phyloP scores from a whole-genome alignment of 148 eudicot genomes.

The Fagopyrum tataricum region DNA sequence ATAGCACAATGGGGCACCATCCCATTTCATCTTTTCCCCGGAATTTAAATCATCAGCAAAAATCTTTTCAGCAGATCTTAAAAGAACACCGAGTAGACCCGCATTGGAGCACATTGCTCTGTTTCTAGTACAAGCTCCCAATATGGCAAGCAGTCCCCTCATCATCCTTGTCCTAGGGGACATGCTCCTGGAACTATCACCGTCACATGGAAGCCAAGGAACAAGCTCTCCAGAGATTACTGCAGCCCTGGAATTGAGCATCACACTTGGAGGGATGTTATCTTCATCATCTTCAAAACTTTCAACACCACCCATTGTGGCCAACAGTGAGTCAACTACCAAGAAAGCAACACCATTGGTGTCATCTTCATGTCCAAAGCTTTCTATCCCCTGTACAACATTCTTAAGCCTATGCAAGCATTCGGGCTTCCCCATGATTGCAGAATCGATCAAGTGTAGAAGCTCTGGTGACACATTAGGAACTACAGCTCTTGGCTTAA shows the following conservation, averaged over 20 bases:
- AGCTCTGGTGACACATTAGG: slow-evolving; percentile 93
- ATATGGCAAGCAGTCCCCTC: slow-evolving; percentile 86
- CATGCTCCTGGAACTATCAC: slow-evolving; percentile 63
- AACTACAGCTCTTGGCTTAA: slow-evolving; percentile 52
- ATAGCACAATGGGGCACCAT: slow-evolving; percentile 81
- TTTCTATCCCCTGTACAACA: slow-evolving; percentile 66
- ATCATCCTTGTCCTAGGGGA: slow-evolving; percentile 96
- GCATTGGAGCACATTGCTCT: slow-evolving; percentile 96
- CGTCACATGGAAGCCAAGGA: slow-evolving; percentile 78
- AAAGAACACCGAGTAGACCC: slow-evolving; percentile 79
- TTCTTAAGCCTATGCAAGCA: slow-evolving; percentile 82
- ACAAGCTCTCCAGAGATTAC: slow-evolving; percentile 89
- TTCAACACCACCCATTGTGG: slow-evolving; percentile 99
- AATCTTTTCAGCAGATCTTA: slow-evolving; percentile 74
- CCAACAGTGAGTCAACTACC: slow-evolving; percentile 94
- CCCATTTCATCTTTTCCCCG: slow-evolving; percentile 56
- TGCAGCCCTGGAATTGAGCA: slow-evolving; percentile 98
- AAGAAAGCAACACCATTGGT: slow-evolving; percentile 57
- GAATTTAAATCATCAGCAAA: slow-evolving; percentile 45
- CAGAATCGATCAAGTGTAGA: slow-evolving; percentile 92
- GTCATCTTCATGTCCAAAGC: slow-evolving; percentile 60
- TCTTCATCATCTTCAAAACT: slow-evolving; percentile 92
- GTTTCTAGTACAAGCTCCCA: slow-evolving; percentile 93
- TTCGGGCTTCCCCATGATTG: slow-evolving; percentile 97
- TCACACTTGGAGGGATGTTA: slow-evolving; percentile 94